Evolutionary conservation across 2,329 filamentous ascomycete species (phyloP).

Genomic region (Hypoxylon sp.): DNA sequence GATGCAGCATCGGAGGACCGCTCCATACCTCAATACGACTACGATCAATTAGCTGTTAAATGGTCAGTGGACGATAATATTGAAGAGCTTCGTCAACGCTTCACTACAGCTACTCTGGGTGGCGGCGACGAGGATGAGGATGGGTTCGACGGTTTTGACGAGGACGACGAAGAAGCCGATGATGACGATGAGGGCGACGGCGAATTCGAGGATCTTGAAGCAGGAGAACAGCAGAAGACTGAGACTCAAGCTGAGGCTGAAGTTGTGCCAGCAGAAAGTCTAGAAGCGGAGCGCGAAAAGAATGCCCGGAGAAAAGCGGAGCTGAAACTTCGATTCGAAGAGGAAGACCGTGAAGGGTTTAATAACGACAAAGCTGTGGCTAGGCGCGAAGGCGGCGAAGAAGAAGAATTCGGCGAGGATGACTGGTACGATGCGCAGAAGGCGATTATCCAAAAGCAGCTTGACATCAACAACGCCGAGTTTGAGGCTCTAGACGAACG

Average conservation of each 20-base stretch:
- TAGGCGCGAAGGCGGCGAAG: conserved; percentile 73
- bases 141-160: conserved; percentile 64
- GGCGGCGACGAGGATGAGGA: conserved; percentile 63
- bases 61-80: conserved; percentile 86
- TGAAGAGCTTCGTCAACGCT: conserved; percentile 78
- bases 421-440: conserved; percentile 99
- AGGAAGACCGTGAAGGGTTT: conserved; percentile 97
- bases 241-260: conserved; percentile 52
- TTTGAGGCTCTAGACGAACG: conserved; percentile 88
- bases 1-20: conserved; percentile 80
- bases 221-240: conserved; percentile 70
- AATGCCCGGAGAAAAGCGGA: conserved; percentile 96
- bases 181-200: conserved; percentile 80
- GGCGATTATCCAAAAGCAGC: conserved; percentile 91
- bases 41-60: conserved; percentile 82
- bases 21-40: conserved; percentile 81
- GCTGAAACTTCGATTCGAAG: conserved; percentile 92
- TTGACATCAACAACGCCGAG: conserved; percentile 95
- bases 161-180: conserved; percentile 68
- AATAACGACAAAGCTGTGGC: conserved; percentile 88
- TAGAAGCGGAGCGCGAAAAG: conserved; percentile 90
- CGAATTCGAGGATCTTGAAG: conserved; percentile 87
- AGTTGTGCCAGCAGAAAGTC: conserved; percentile 59
- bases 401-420: conserved; percentile 92
- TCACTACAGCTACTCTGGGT: conserved; percentile 76